Evolutionary conservation across 2,329 filamentous ascomycete species (phyloP).

Genomic region (Hymenoscyphus linearis): DNA sequence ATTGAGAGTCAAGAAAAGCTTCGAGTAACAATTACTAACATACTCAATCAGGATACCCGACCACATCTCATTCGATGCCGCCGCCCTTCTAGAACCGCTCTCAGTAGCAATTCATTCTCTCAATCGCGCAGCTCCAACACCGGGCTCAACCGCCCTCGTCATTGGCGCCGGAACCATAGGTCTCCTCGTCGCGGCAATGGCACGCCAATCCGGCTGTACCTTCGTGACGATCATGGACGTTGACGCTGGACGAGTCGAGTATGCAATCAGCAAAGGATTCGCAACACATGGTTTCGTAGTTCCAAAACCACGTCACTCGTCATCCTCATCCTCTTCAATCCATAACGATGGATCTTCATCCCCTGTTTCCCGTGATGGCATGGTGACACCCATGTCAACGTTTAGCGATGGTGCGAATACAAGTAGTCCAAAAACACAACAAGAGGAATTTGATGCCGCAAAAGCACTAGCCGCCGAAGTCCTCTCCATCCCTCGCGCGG

Average conservation of each 20-base stretch:
- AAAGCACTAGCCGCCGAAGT: slow-evolving; percentile 46
- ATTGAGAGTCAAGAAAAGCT: not conserved
- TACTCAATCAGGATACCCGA: slow-evolving; percentile 46
- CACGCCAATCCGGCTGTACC: slow-evolving; percentile 53
- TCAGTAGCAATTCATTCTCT: slow-evolving; percentile 58
- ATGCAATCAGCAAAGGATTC: slow-evolving; percentile 53
- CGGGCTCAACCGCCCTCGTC: slow-evolving; percentile 54
- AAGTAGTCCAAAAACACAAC: slow-evolving; percentile 9
- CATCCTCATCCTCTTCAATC: slow-evolving; percentile 40
- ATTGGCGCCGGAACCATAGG: slow-evolving; percentile 62
- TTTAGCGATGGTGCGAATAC: slow-evolving; percentile 30
- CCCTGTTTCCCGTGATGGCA: slow-evolving; percentile 32
- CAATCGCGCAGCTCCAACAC: slow-evolving; percentile 47
- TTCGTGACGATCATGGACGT: slow-evolving; percentile 57
- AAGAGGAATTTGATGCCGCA: slow-evolving; percentile 44
- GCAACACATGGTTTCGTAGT: slow-evolving; percentile 55
- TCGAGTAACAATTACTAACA: not conserved
- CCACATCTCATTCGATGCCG: slow-evolving; percentile 52
- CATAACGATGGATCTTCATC: slow-evolving; percentile 43
- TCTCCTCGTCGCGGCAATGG: slow-evolving; percentile 57
- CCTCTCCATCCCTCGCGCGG: slow-evolving; percentile 34
- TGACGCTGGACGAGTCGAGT: slow-evolving; percentile 53
- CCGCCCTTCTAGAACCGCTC: slow-evolving; percentile 56
- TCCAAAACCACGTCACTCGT: slow-evolving; percentile 39
- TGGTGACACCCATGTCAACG: slow-evolving; percentile 38